Evolutionary conservation across 2,329 filamentous ascomycete species (phyloP).

Genomic region (Aspergillus cejpii): DNA sequence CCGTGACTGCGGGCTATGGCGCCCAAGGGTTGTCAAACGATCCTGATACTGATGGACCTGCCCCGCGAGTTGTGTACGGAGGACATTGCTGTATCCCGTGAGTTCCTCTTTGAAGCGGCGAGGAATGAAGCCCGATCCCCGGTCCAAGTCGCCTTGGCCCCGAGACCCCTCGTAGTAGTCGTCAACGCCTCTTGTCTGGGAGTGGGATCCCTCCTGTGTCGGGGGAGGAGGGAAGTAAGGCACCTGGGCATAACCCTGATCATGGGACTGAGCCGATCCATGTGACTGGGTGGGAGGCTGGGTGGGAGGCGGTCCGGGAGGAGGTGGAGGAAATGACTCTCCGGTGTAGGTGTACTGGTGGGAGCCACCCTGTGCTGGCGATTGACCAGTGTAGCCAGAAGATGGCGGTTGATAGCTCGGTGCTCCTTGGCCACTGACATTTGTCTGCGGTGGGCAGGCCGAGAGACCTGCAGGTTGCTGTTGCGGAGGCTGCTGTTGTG

Average conservation of each 20-base stretch:
- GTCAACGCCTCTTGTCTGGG: slow-evolving; percentile 28
- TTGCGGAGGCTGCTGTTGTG: slow-evolving; percentile 14
- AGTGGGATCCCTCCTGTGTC: slow-evolving; percentile 26
- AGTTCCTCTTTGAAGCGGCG: slow-evolving; percentile 36
- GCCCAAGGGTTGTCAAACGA: slow-evolving; percentile 23
- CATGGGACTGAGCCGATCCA: slow-evolving; percentile 1
- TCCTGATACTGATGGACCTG: slow-evolving; percentile 43
- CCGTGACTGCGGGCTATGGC: slow-evolving; percentile 20
- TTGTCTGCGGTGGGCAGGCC: slow-evolving; percentile 2
- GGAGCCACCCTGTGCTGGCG: slow-evolving; percentile 7
- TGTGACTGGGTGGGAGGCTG: slow-evolving; percentile 13
- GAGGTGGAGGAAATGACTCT: slow-evolving; percentile 36
- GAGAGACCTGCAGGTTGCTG: slow-evolving; percentile 1
- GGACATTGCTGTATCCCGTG: slow-evolving; percentile 32
- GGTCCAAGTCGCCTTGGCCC: slow-evolving; percentile 30
- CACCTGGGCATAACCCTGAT: slow-evolving; percentile 23
- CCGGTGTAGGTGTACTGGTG: slow-evolving; percentile 27
- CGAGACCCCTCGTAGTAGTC: slow-evolving; percentile 32
- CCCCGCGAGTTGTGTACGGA: slow-evolving; percentile 38
- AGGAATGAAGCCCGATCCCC: slow-evolving; percentile 29
- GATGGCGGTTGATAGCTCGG: slow-evolving; percentile 6
- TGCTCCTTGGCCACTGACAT: not conserved
- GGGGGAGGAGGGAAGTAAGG: slow-evolving; percentile 42
- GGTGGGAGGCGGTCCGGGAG: slow-evolving; percentile 29
- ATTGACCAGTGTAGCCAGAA: slow-evolving; percentile 7